Evolutionary conservation across 441 rosid genomes (phyloP).

Genomic region (Melastoma candidum): DNA sequence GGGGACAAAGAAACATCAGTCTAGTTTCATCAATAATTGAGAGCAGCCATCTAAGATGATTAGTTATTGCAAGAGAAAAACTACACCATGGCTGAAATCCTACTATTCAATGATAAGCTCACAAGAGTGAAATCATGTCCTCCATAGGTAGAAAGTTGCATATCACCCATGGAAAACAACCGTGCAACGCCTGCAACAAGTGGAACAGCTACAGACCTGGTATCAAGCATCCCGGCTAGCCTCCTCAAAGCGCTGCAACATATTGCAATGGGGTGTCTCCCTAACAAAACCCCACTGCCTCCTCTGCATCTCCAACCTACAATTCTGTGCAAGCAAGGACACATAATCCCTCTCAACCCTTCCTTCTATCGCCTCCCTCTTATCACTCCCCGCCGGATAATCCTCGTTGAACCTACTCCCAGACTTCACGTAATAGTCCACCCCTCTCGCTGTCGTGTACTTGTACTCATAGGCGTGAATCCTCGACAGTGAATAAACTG

Average conservation of each 20-base stretch:
- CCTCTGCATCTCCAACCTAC: slow-evolving; percentile 77
- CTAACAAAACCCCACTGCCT: slow-evolving; percentile 86
- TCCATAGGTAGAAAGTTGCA: too few relatives aligned
- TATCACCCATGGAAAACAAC: too few relatives aligned
- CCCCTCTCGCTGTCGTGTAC: slow-evolving; percentile 58
- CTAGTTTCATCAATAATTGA: too few relatives aligned
- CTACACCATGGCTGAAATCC: too few relatives aligned
- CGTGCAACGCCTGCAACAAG: too few relatives aligned
- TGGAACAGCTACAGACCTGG: too few relatives aligned
- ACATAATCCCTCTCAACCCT: slow-evolving; percentile 72
- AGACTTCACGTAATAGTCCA: slow-evolving; percentile 70
- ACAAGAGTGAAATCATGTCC: too few relatives aligned
- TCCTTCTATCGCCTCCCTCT: slow-evolving; percentile 46
- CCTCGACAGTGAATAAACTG: slow-evolving; percentile 58
- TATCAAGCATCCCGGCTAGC: too few relatives aligned
- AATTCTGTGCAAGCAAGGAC: slow-evolving; percentile 50
- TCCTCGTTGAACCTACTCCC: slow-evolving; percentile 59
- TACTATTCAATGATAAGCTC: too few relatives aligned
- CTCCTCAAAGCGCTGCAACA: slow-evolving; percentile 53
- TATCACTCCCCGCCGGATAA: slow-evolving; percentile 36
- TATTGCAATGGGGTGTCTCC: slow-evolving; percentile 87
- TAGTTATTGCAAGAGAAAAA: too few relatives aligned
- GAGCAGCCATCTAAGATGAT: too few relatives aligned
- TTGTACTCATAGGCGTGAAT: slow-evolving; percentile 65
- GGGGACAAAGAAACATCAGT: too few relatives aligned